Conservation (phyloP, 306 rosid species). For the Gastrolobium bilobum region DNA sequence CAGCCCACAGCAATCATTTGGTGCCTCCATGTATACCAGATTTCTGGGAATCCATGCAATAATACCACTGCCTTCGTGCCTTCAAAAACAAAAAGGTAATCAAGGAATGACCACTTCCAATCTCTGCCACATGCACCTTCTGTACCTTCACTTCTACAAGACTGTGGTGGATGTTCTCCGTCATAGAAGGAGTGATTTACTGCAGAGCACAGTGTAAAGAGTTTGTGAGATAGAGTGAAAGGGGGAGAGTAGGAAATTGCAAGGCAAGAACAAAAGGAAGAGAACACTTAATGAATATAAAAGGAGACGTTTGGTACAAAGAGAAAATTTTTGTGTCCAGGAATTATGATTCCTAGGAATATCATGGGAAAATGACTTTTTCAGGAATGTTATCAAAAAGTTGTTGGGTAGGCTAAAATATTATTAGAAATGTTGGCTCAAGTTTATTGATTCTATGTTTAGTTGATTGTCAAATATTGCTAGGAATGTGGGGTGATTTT, state of each 20-base stretch:
- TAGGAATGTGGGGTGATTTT: too few relatives aligned
- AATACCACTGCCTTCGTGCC: slow-evolving; percentile 75
- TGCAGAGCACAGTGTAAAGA: not conserved
- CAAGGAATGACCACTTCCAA: slow-evolving; percentile 54
- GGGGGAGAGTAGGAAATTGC: not conserved
- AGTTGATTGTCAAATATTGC: too few relatives aligned
- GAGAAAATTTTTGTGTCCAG: too few relatives aligned
- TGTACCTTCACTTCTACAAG: slow-evolving; percentile 70
- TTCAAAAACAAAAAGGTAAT: slow-evolving; percentile 26
- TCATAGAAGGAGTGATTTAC: not conserved
- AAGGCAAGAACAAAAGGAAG: too few relatives aligned
- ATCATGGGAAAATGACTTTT: too few relatives aligned
- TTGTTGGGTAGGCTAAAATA: too few relatives aligned
- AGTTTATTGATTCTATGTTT: too few relatives aligned
- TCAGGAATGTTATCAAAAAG: too few relatives aligned
- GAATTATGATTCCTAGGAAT: too few relatives aligned
- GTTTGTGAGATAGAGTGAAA: not conserved
- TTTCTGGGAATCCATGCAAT: slow-evolving; percentile 86
- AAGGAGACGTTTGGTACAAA: too few relatives aligned
- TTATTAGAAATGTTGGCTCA: too few relatives aligned
- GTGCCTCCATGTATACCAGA: slow-evolving; percentile 86
- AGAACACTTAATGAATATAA: too few relatives aligned
- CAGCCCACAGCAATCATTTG: slow-evolving; percentile 63
- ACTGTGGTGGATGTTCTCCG: slow-evolving; percentile 73
- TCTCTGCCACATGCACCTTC: slow-evolving; percentile 77